Evolutionary conservation across 108 stramenopile species (phyloP).

Genomic region (Thalassiosira profunda): DNA sequence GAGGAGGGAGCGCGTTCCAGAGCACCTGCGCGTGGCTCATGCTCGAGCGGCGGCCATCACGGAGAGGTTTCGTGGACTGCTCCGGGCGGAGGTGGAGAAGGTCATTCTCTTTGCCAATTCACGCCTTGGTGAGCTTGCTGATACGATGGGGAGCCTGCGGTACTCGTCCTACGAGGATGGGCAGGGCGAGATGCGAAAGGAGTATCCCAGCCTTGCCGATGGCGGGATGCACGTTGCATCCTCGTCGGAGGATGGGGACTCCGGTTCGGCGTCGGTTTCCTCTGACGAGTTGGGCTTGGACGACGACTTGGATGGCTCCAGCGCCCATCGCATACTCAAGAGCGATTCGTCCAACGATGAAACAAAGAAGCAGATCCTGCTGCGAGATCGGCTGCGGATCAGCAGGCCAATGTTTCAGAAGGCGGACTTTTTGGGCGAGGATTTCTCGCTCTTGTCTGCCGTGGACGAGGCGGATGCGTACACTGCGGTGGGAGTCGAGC

Average conservation of each 20-base stretch:
- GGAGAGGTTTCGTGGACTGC: constrained; percentile 54
- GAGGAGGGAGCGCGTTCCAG: constrained; percentile 48
- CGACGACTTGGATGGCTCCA: constrained; percentile 3
- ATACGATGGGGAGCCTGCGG: constrained; percentile 53
- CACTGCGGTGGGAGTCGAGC: constrained; percentile 48
- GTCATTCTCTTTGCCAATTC: constrained; percentile 54
- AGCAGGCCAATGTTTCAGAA: constrained; percentile 78
- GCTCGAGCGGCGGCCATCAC: constrained; percentile 55
- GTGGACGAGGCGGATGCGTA: constrained; percentile 84
- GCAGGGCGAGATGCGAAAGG: constrained; percentile 29
- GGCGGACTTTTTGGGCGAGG: constrained; percentile 66
- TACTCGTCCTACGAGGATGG: constrained; percentile 47
- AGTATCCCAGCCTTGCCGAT: constrained; percentile 64
- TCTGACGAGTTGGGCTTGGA: constrained; percentile 27
- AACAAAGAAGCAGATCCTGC: constrained; percentile 61
- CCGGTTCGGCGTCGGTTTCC: constrained; percentile 17
- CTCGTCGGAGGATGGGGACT: constrained; percentile 24
- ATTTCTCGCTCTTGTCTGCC: constrained; percentile 72
- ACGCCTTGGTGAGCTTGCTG: constrained; percentile 50
- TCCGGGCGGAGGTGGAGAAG: constrained; percentile 58
- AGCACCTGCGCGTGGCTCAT: constrained; percentile 72
- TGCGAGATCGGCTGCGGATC: constrained; percentile 62
- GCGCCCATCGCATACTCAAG: background rate
- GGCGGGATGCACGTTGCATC: constrained; percentile 54
- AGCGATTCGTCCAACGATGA: constrained; percentile 46